Percentiles rank a stretch among this genome's conserved stretches.
Conservation (phyloP, 805 yeast genomes). For the Kluyveromyces siamensis region DNA sequence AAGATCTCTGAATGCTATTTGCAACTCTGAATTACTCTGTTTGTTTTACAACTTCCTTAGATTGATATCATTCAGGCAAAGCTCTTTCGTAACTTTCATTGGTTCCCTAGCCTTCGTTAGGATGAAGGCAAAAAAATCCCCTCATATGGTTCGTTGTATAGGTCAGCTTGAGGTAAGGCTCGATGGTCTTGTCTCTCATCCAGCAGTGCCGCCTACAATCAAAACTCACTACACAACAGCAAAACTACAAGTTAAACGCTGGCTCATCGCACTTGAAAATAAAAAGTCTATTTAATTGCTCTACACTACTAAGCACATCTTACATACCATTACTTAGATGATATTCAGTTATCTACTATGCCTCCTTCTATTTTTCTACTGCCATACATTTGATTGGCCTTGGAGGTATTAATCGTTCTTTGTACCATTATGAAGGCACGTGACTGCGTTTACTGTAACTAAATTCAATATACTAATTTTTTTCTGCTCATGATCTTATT, state of each 20-base stretch:
- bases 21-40: constrained; percentile 44
- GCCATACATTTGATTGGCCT: too few species aligned
- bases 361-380: too few species aligned
- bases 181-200: constrained; percentile 47
- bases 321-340: background rate
- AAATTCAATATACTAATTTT: too few species aligned
- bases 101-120: constrained; percentile 58
- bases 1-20: constrained; percentile 47
- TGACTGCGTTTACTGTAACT: too few species aligned
- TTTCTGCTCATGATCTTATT: too few species aligned
- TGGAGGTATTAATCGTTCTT: too few species aligned
- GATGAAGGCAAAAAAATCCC: constrained; percentile 66
- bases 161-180: constrained; percentile 60
- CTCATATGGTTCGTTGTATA: constrained; percentile 59
- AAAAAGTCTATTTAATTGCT: background rate
- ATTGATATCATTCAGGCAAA: constrained; percentile 48
- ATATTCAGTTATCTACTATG: too few species aligned
- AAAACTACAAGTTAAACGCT: background rate
- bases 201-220: constrained; percentile 39
- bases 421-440: too few species aligned
- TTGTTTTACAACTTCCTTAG: constrained; percentile 39
- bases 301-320: background rate
- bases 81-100: constrained; percentile 52
- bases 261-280: background rate
- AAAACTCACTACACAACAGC: background rate